Conservation (phyloP, 257 asterid species). For the Ligustrum vulgare region DNA sequence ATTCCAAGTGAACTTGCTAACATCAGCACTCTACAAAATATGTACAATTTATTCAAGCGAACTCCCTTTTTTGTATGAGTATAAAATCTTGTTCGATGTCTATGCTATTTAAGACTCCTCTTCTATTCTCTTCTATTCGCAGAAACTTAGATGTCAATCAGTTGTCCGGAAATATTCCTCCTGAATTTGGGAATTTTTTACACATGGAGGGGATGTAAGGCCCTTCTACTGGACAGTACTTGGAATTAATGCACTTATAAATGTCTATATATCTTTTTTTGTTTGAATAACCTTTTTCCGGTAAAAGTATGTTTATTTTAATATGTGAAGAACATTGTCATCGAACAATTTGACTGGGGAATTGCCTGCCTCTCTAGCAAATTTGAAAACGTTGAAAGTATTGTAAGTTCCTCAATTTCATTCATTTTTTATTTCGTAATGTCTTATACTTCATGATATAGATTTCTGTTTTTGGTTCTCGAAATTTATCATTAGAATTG, state of each 20-base stretch:
- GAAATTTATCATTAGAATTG: not conserved
- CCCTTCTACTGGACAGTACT: not conserved
- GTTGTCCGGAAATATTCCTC: slow-evolving; percentile 68
- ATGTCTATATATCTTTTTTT: no score
- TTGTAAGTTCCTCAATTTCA: slow-evolving; percentile 40
- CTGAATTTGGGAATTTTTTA: slow-evolving; percentile 56
- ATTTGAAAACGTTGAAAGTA: slow-evolving; percentile 49
- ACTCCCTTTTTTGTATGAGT: no score
- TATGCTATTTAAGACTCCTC: not conserved
- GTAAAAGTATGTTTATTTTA: not conserved
- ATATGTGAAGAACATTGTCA: slow-evolving; percentile 39
- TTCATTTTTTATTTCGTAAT: not conserved
- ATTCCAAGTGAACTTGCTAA: no score
- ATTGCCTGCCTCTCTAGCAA: slow-evolving; percentile 51
- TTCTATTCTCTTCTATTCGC: not conserved
- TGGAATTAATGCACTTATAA: not conserved
- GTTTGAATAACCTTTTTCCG: not conserved
- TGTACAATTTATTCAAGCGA: no score
- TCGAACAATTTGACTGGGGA: slow-evolving; percentile 69
- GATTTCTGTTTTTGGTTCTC: not conserved
- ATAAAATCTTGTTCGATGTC: no score
- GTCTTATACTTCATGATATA: not conserved
- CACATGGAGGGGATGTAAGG: slow-evolving; percentile 51
- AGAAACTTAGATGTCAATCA: slow-evolving; percentile 61
- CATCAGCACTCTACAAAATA: no score